Evolutionary conservation across 352 stramenopile species (phyloP).

Genomic region (Phytophthora pisi): DNA sequence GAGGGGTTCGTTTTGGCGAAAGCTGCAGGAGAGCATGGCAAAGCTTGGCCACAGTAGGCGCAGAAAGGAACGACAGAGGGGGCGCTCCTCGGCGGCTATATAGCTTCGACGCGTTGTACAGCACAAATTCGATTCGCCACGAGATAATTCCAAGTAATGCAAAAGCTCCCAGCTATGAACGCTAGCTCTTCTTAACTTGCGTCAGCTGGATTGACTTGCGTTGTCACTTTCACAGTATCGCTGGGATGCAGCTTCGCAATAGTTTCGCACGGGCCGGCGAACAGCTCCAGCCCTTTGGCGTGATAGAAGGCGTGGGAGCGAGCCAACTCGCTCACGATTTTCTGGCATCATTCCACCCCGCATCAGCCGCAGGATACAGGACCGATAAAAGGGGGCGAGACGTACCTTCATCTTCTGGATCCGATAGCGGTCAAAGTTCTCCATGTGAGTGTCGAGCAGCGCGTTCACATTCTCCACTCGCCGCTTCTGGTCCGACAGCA

Average conservation of each 20-base stretch:
- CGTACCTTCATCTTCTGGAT: slow-evolving; percentile 81
- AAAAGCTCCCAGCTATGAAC: slow-evolving; percentile 3
- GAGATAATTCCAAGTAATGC: slow-evolving; percentile 3
- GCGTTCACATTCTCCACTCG: slow-evolving; percentile 84
- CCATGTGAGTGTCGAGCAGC: slow-evolving; percentile 76
- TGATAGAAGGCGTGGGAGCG: slow-evolving; percentile 81
- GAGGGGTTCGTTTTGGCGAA: slow-evolving; percentile 73
- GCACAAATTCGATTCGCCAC: neutral
- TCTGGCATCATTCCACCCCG: slow-evolving; percentile 34
- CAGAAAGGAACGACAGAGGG: slow-evolving; percentile 55
- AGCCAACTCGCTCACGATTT: slow-evolving; percentile 74
- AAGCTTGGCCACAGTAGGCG: slow-evolving; percentile 65
- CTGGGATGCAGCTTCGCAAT: slow-evolving; percentile 45
- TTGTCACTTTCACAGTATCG: slow-evolving; percentile 12
- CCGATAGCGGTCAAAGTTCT: slow-evolving; percentile 75
- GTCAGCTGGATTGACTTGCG: slow-evolving; percentile 20
- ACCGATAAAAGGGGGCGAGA: neutral
- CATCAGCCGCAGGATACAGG: neutral
- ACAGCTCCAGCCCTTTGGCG: slow-evolving; percentile 76
- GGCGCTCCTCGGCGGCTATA: slow-evolving; percentile 28
- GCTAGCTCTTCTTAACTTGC: slow-evolving; percentile 4
- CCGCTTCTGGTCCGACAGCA: slow-evolving; percentile 84
- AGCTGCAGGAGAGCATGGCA: slow-evolving; percentile 71
- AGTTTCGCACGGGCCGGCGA: slow-evolving; percentile 56
- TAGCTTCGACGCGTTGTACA: slow-evolving; percentile 18